Percentiles rank a stretch among this genome's conserved stretches.
These are phyloP conservation scores for Aspergillus costaricaensis DNA, from an alignment of 2,329 filamentous ascomycete genomes.

Conservation along the genomic window DNA sequence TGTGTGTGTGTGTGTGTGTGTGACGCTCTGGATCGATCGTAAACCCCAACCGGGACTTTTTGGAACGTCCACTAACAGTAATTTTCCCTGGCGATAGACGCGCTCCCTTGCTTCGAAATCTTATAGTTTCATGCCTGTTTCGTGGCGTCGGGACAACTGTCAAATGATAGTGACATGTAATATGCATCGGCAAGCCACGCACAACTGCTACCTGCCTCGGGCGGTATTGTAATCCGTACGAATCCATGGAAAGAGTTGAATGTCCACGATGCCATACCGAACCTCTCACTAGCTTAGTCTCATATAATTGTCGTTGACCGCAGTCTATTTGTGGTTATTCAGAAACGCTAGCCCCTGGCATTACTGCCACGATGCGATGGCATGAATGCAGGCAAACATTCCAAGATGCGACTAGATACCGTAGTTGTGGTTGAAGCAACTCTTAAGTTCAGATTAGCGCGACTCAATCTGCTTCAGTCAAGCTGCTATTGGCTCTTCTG, in stretches of 20 bases:
- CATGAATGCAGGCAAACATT: neutral
- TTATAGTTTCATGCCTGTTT: neutral
- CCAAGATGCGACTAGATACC: neutral
- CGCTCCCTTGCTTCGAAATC: conserved; percentile 5
- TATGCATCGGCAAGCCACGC: conserved; percentile 7
- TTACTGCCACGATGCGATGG: neutral
- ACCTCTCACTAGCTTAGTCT: neutral
- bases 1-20: neutral
- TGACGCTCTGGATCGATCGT: neutral
- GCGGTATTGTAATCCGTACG: neutral
- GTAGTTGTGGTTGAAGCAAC: neutral
- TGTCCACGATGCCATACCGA: neutral
- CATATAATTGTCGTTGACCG: neutral
- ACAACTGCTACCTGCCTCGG: neutral
- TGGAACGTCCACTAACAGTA: neutral
- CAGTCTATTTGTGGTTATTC: neutral
- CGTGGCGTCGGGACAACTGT: conserved; percentile 7
- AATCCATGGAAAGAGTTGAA: neutral
- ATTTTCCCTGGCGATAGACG: neutral
- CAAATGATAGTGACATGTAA: conserved; percentile 11
- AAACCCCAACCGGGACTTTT: neutral
- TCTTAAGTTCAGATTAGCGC: conserved; percentile 13
- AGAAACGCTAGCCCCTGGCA: neutral
- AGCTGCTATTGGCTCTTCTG: conserved; percentile 2
- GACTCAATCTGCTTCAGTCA: conserved; percentile 11